These are phyloP conservation scores for Yamadazyma takamatsuzukensis DNA, from an alignment of 805 yeast species.

Conservation along the genomic window DNA sequence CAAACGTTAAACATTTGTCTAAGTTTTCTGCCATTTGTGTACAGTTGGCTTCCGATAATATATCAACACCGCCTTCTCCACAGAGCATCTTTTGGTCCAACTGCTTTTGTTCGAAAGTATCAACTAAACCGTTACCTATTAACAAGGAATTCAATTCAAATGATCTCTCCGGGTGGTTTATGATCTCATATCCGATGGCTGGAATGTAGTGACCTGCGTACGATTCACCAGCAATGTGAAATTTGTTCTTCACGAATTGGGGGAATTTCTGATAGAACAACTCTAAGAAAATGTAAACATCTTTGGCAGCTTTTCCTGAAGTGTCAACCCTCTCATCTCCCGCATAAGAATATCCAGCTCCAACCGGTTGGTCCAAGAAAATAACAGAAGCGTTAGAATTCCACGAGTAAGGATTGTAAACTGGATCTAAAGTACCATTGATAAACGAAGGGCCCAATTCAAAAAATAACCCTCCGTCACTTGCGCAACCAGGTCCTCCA, in stretches of 20 bases:
- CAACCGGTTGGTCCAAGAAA: conserved; percentile 32
- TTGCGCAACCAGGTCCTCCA: conserved; percentile 33
- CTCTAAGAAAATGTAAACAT: conserved; percentile 27
- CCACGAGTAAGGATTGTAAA: conserved; percentile 26
- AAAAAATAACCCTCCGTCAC: conserved; percentile 26
- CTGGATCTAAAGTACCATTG: conserved; percentile 20
- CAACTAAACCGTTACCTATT: conserved; percentile 90
- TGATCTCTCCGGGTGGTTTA: conserved; percentile 32
- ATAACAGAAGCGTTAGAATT: conserved; percentile 32
- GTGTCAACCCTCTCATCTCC: conserved; percentile 15
- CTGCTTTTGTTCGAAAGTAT: conserved; percentile 66
- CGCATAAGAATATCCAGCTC: conserved; percentile 22
- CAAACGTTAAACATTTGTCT: conserved; percentile 3
- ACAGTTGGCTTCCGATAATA: conserved; percentile 22
- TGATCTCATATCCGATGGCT: conserved; percentile 35
- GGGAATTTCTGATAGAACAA: conserved; percentile 30
- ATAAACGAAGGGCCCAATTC: conserved; percentile 29
- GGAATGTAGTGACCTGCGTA: conserved; percentile 44
- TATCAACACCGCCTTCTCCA: conserved; percentile 39
- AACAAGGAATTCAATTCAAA: conserved; percentile 68
- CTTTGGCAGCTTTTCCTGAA: conserved; percentile 23
- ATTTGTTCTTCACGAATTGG: conserved; percentile 15
- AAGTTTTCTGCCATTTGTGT: conserved; percentile 19
- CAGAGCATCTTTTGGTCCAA: conserved; percentile 89
- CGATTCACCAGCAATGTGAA: conserved; percentile 38